These are phyloP conservation scores for Starmerella davenportii DNA, from an alignment of 805 yeast species.

Conservation along the genomic window DNA sequence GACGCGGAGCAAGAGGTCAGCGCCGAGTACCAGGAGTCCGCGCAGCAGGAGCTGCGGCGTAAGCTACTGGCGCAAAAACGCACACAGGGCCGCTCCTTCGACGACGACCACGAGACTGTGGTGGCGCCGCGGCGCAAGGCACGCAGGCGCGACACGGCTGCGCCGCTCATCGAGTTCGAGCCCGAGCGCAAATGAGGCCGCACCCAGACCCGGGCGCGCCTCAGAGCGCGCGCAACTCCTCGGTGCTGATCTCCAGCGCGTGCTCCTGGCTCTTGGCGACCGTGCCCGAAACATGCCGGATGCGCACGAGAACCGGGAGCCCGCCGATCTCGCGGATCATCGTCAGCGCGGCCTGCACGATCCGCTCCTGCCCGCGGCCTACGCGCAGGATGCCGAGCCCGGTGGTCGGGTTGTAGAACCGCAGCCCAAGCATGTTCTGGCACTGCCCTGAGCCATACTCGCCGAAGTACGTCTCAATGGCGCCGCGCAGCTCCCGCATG, in stretches of 20 bases:
- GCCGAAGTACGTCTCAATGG: slow-evolving; percentile 52
- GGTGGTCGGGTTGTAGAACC: slow-evolving; percentile 66
- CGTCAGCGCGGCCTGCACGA: slow-evolving; percentile 48
- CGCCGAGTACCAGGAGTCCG: slow-evolving; percentile 24
- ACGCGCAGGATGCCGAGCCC: slow-evolving; percentile 74
- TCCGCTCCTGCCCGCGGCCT: slow-evolving; percentile 41
- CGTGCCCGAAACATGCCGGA: slow-evolving; percentile 66
- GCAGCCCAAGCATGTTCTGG: slow-evolving; percentile 40
- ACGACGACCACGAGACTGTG: too few relatives aligned
- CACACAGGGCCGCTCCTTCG: too few relatives aligned
- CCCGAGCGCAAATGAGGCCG: too few relatives aligned
- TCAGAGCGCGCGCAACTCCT: slow-evolving; percentile 13
- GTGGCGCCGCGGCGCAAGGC: too few relatives aligned
- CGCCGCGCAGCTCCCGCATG: slow-evolving; percentile 34
- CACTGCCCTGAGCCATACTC: slow-evolving; percentile 56
- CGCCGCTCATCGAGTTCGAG: too few relatives aligned
- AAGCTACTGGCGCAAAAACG: slow-evolving; percentile 19
- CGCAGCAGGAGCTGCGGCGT: slow-evolving; percentile 29
- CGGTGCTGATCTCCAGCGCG: slow-evolving; percentile 30
- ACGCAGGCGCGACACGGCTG: too few relatives aligned
- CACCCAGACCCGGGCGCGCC: too few relatives aligned
- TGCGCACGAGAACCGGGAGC: slow-evolving; percentile 35
- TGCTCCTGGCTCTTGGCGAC: slow-evolving; percentile 65
- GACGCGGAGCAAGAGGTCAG: slow-evolving; percentile 47
- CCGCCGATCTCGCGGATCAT: slow-evolving; percentile 31